Conservation (phyloP, 208 protist species). For the Entamoeba nuttalli region DNA sequence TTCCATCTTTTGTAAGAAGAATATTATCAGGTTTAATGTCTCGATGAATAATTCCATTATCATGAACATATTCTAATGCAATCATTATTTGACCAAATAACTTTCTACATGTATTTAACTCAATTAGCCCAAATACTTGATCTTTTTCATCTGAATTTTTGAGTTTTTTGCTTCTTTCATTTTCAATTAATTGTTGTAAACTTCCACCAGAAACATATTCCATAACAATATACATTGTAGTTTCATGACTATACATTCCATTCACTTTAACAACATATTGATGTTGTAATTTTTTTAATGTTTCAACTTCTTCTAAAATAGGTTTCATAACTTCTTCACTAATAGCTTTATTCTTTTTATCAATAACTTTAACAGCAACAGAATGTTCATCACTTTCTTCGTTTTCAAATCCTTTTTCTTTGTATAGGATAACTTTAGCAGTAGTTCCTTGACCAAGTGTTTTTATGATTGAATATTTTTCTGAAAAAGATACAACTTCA, state of each 20-base stretch:
- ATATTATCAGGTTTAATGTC: too few relatives aligned
- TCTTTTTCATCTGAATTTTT: too few relatives aligned
- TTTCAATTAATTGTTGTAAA: too few relatives aligned
- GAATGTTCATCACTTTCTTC: not conserved
- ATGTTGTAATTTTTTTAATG: not conserved
- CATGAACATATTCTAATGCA: too few relatives aligned
- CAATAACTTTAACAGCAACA: not conserved
- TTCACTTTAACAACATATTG: not conserved
- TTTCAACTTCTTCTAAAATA: not conserved
- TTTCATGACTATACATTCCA: not conserved
- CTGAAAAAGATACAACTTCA: not conserved
- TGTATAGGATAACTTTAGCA: not conserved
- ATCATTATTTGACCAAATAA: too few relatives aligned
- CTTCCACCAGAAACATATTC: not conserved
- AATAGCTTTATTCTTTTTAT: not conserved
- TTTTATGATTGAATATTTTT: not conserved
- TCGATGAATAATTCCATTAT: too few relatives aligned
- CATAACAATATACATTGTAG: not conserved
- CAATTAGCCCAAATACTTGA: too few relatives aligned
- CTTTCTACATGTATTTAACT: too few relatives aligned
- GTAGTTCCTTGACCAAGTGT: not conserved
- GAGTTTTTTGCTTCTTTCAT: too few relatives aligned
- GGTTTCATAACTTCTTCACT: not conserved
- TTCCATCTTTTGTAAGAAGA: too few relatives aligned
- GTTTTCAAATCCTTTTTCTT: not conserved